These are phyloP conservation scores for Aphanomyces euteiches DNA, from an alignment of 352 stramenopile genomes.

Conservation along the genomic window DNA sequence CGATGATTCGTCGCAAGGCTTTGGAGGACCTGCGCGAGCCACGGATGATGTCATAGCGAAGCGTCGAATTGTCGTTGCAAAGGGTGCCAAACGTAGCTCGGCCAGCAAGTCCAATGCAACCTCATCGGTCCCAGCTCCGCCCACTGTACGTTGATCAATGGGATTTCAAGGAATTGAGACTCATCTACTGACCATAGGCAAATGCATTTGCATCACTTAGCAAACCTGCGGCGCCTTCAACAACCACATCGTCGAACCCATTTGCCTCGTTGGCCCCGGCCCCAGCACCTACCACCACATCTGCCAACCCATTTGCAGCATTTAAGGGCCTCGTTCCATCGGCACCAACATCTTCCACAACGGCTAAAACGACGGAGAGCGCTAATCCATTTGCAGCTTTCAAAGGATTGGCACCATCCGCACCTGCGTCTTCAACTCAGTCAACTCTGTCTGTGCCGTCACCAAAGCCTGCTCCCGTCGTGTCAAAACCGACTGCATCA, in stretches of 20 bases:
- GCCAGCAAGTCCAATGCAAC: slow-evolving; percentile 25
- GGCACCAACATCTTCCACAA: slow-evolving; percentile 20
- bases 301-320: slow-evolving; percentile 58
- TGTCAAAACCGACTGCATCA: background rate
- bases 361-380: no score
- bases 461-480: slow-evolving; percentile 2
- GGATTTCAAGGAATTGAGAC: slow-evolving; percentile 32
- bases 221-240: no score
- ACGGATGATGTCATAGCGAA: slow-evolving; percentile 60
- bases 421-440: background rate
- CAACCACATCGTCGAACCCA: slow-evolving; percentile 15
- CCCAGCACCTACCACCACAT: slow-evolving; percentile 18
- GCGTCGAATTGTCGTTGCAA: slow-evolving; percentile 72
- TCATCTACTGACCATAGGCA: no score
- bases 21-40: slow-evolving; percentile 61
- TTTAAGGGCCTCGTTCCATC: slow-evolving; percentile 52
- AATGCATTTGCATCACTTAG: no score
- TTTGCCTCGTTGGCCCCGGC: background rate
- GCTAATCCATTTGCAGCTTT: slow-evolving; percentile 41
- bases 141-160: background rate
- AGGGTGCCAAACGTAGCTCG: slow-evolving; percentile 37
- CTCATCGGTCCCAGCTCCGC: slow-evolving; percentile 32
- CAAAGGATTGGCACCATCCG: slow-evolving; percentile 30
- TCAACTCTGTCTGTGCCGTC: slow-evolving; percentile 8
- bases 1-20: slow-evolving; percentile 48